Base-by-base conservation (phyloP, 805 yeast genomes). In the Saturnispora saitoi region DNA sequence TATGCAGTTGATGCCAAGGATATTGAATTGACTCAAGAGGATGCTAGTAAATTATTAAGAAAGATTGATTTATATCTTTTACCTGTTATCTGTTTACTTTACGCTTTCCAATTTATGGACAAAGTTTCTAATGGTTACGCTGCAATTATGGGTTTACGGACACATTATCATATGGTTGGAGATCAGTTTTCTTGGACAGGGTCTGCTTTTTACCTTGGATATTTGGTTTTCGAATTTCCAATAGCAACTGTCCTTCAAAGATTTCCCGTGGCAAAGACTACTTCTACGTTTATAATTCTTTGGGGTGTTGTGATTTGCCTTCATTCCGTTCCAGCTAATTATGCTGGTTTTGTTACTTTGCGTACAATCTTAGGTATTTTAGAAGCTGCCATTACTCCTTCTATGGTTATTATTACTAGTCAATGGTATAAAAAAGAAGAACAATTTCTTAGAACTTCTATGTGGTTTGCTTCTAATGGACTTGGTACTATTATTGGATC, bases 281-380 rank as follows among this genome's bases (percentile, higher is more conserved):
- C 76, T 41, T 55, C 68, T 3, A 53, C 53, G 12, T 58, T 70
- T 50, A 62, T 71, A 17, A 55, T 69, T n/a, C 29, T 67, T 11
- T 78, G 83, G 83, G 68, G 76, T 1, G 46, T 73, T n/a, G 56
- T 73, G n/a, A 65, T 73, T 14, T 70, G 75, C 52, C 64, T 74
- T 28, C 75, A 70, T 45, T 72, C 75, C 55, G 68, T 72, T 1
- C 73, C 75, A 34, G 55, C 49, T 29, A 71, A 68, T 50, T 69
- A 68, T 52, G 67, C 70, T 28, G 77, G 78, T 22, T 68, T 77
- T 3, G 58, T 70, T 36, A 70, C 66, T 2, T 53, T 73, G 24
- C 62, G 83, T 54, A 71, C 75, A 55, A 66, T 75, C 49, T 59
- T 77, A 24, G 84, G 83, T 66, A 22, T 64, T 3, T 54, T 59